Evolutionary conservation across 768 basidiomycete species (phyloP), one percentile per base, ranked within the genome.

Genomic region (Mycena haematopus): DNA sequence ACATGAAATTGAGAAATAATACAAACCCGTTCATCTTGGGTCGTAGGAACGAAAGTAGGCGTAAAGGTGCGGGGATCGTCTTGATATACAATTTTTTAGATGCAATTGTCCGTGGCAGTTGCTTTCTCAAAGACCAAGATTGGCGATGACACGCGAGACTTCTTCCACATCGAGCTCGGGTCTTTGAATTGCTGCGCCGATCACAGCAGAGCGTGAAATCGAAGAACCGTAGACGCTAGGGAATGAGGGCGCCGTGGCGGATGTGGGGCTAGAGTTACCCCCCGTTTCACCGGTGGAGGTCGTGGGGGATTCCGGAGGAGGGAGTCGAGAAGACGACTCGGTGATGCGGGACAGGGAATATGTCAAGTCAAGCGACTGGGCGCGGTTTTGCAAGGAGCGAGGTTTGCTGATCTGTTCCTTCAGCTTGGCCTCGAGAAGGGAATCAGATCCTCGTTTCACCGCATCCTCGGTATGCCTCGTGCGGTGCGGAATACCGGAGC

Each of bases 351-450:
- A 88, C 31, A 95, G 82, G 7, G 93, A 94, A 67, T 87, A 87
- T 0, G 91, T 93, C 66, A 96, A 78, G 72, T 96, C 94, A 50
- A 96, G 87, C 6, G 91, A 93, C 73, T 96, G 94, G 0, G 94
- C 94, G 19, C 94, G 90, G 68, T 93, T 93, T 64, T 88, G 88
- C 65, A 94, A 77, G 5, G 92, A 90, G 51, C 93, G 89, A 6
- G 92, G 91, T 76, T 93, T 93, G 35, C 82, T 79, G 63, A 81
- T 77, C 66, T 89, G 89, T 62, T 92, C 91, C 76, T 90, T 92
- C 47, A 95, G 73, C 73, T 95, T 95, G 40, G 92, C 86, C 69
- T 94, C 92, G 22, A 93, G 79, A 44, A 93, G 78, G 21, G 93
- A 91, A 75, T 95, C 92, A 1, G 91, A 92, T 29, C 92, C 91